Evolutionary conservation across 768 basidiomycete genomes (phyloP).

Genomic region (Lentinula lateritia): DNA sequence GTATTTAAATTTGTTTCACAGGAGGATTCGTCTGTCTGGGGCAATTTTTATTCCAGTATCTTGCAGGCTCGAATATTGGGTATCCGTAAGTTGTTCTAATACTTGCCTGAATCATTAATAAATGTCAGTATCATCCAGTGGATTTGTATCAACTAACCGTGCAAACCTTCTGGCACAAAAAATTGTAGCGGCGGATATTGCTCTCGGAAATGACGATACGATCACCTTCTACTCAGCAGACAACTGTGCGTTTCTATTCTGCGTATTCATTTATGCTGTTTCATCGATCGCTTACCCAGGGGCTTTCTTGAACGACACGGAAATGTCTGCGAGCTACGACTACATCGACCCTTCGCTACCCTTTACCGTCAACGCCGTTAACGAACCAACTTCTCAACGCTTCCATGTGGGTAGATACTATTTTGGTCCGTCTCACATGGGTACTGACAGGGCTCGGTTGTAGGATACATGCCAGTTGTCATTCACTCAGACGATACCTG

Average conservation of each 20-base stretch:
- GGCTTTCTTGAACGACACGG: constrained; percentile 42
- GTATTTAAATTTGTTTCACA: constrained; percentile 11
- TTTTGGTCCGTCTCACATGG: neutral
- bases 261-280: neutral
- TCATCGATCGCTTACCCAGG: constrained; percentile 17
- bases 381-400: constrained; percentile 41
- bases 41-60: constrained; percentile 52
- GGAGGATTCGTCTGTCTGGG: constrained; percentile 62
- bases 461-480: constrained; percentile 40
- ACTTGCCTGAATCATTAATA: neutral
- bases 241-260: constrained; percentile 37
- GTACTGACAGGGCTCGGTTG: neutral
- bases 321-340: constrained; percentile 31
- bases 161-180: constrained; percentile 55
- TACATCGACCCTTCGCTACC: constrained; percentile 39
- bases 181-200: constrained; percentile 49
- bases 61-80: constrained; percentile 44
- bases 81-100: constrained; percentile 37
- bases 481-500: constrained; percentile 33
- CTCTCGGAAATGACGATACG: constrained; percentile 28
- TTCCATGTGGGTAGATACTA: constrained; percentile 33
- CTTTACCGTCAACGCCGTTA: constrained; percentile 35
- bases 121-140: constrained; percentile 25
- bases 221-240: constrained; percentile 42
- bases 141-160: constrained; percentile 50